Conservation (phyloP, 2,329 filamentous ascomycete species). For the Hansfordia pulvinata region DNA sequence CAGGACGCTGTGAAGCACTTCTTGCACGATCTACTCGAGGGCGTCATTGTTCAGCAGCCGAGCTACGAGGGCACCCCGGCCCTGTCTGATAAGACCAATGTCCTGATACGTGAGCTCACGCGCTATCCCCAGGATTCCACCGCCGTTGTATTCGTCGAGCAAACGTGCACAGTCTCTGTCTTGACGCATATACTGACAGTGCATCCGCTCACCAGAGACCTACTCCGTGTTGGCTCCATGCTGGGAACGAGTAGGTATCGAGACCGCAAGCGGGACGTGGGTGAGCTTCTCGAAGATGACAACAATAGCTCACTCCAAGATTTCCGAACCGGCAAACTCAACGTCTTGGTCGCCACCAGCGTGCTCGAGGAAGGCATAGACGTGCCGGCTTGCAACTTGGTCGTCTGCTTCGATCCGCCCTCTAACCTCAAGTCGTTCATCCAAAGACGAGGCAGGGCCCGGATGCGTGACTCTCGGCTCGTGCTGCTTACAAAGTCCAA, state of each 20-base stretch:
- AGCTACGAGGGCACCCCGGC: conserved; percentile 9
- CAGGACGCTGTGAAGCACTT: conserved; percentile 36
- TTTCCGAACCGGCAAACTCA: conserved; percentile 40
- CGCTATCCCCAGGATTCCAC: conserved; percentile 25
- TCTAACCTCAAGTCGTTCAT: conserved; percentile 42
- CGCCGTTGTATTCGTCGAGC: conserved; percentile 55
- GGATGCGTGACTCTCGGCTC: conserved; percentile 36
- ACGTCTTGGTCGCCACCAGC: conserved; percentile 47
- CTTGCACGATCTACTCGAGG: too few species aligned
- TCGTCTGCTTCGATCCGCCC: conserved; percentile 41
- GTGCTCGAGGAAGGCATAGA: conserved; percentile 58
- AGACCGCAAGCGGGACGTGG: conserved; percentile 24
- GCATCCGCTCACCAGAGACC: conserved; percentile 31
- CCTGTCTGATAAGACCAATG: conserved; percentile 43
- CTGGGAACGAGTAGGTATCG: conserved; percentile 34
- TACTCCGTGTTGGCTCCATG: conserved; percentile 38
- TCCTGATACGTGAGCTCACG: conserved; percentile 38
- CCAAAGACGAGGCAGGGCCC: conserved; percentile 39
- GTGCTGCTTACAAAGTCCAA: conserved; percentile 26
- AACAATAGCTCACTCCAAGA: conserved; percentile 24
- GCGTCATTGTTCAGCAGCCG: too few species aligned
- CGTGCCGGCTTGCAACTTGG: conserved; percentile 48
- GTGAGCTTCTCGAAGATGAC: conserved; percentile 14
- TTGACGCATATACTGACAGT: conserved; percentile 41
- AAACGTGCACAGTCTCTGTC: conserved; percentile 46